Percentiles rank a stretch among this genome's conserved stretches.
Conservation (phyloP, 257 asterid species). For the Solanum bulbocastanum region DNA sequence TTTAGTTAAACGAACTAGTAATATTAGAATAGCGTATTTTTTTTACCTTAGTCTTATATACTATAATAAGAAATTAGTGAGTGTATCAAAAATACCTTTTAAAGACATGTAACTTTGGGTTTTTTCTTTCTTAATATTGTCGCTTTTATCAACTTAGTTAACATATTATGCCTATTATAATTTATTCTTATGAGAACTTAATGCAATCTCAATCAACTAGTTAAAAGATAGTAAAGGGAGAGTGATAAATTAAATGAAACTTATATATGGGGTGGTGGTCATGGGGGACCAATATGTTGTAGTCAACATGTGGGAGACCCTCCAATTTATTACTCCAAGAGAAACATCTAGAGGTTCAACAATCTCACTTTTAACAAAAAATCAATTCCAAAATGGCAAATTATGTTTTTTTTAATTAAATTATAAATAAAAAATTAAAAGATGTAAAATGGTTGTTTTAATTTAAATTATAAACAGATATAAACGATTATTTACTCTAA, state of each 20-base stretch:
- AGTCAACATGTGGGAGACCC: background rate
- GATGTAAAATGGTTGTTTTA: background rate
- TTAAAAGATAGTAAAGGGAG: background rate
- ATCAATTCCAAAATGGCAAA: background rate
- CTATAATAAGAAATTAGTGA: background rate
- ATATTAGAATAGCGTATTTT: background rate
- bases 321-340: background rate
- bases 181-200: background rate
- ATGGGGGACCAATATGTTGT: background rate
- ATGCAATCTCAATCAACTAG: background rate
- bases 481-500: background rate
- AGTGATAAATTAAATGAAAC: background rate
- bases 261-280: background rate
- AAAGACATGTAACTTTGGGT: background rate
- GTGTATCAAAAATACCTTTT: background rate
- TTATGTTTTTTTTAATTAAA: background rate
- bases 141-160: background rate
- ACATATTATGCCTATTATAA: background rate
- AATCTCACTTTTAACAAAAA: background rate
- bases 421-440: background rate
- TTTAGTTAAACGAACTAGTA: background rate
- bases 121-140: background rate
- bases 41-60: background rate
- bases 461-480: background rate
- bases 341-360: background rate